Percentiles rank a stretch among this genome's conserved stretches.
These are phyloP conservation scores for Fusarium floridanum DNA, from an alignment of 2,329 filamentous ascomycete genomes.

Conservation along the genomic window DNA sequence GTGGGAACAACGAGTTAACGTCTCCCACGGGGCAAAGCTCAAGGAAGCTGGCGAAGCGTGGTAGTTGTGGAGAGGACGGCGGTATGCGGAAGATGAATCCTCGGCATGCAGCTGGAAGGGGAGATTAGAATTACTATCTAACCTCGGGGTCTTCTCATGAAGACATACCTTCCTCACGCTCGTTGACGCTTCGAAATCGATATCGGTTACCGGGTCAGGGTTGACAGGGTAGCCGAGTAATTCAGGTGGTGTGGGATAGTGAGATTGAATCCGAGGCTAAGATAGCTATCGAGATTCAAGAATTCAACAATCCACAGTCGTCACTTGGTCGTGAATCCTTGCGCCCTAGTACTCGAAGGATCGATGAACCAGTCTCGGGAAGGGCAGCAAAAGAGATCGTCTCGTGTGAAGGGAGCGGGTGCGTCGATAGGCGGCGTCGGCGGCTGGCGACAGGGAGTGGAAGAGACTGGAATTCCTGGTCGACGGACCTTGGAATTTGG, in stretches of 20 bases:
- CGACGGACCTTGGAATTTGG: constrained; percentile 59
- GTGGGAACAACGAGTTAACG: constrained; percentile 75
- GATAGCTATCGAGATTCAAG: constrained; percentile 10
- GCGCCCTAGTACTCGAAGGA: constrained; percentile 44
- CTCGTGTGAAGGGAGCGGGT: constrained; percentile 49
- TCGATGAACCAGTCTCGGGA: constrained; percentile 49
- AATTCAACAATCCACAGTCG: constrained; percentile 31
- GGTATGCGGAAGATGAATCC: constrained; percentile 50
- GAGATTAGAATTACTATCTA: constrained; percentile 45
- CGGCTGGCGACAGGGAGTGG: constrained; percentile 41
- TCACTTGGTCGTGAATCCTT: constrained; percentile 29
- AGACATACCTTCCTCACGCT: constrained; percentile 47
- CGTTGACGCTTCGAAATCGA: constrained; percentile 19
- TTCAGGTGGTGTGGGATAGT: constrained; percentile 20
- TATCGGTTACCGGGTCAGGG: constrained; percentile 18
- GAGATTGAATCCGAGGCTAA: neutral
- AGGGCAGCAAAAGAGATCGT: constrained; percentile 52
- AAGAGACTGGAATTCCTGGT: constrained; percentile 57
- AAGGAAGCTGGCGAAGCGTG: constrained; percentile 57
- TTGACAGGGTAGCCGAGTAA: constrained; percentile 13
- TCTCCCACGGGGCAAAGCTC: constrained; percentile 68
- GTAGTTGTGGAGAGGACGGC: constrained; percentile 54
- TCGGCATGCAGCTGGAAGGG: constrained; percentile 55
- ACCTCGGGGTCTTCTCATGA: constrained; percentile 17
- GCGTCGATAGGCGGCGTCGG: constrained; percentile 42